A percentile compares a stretch with the other conserved stretches of the same genome.
Conservation (phyloP, 495 filamentous ascomycete genomes). For the Bathelium albidoporum region DNA sequence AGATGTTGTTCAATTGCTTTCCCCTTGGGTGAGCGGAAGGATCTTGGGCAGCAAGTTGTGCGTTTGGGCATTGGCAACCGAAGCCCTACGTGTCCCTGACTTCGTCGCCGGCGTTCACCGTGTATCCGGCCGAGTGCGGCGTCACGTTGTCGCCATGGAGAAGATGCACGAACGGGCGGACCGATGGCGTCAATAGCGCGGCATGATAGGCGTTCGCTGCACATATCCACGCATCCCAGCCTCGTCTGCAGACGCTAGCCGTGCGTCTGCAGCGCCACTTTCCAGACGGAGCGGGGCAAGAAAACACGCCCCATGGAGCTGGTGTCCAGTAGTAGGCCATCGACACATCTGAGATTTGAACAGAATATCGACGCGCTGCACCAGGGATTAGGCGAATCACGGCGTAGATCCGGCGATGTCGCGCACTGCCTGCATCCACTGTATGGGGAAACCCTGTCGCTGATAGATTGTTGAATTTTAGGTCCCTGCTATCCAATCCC, state of each 20-base stretch:
- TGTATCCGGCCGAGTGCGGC: neutral
- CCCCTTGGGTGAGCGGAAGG: no score
- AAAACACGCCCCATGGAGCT: neutral
- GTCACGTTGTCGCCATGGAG: neutral
- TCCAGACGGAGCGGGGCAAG: neutral
- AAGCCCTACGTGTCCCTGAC: neutral
- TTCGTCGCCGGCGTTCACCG: neutral
- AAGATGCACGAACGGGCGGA: neutral
- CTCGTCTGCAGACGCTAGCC: neutral
- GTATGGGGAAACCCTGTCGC: neutral
- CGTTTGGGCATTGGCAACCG: neutral
- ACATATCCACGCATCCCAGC: neutral
- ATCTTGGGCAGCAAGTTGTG: neutral
- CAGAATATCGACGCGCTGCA: neutral
- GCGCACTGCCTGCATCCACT: neutral
- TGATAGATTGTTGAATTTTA: neutral
- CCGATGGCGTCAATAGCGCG: slow-evolving; percentile 2
- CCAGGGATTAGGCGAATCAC: neutral
- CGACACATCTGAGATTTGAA: neutral
- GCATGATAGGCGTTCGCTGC: neutral
- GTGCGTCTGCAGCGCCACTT: neutral
- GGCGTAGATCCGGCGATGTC: neutral
- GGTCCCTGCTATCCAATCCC: neutral
- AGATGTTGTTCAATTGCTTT: neutral
- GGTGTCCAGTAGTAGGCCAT: neutral